phyloP scores from a whole-genome alignment of 1,284 basidiomycete species.

The Puccinia triticina region DNA sequence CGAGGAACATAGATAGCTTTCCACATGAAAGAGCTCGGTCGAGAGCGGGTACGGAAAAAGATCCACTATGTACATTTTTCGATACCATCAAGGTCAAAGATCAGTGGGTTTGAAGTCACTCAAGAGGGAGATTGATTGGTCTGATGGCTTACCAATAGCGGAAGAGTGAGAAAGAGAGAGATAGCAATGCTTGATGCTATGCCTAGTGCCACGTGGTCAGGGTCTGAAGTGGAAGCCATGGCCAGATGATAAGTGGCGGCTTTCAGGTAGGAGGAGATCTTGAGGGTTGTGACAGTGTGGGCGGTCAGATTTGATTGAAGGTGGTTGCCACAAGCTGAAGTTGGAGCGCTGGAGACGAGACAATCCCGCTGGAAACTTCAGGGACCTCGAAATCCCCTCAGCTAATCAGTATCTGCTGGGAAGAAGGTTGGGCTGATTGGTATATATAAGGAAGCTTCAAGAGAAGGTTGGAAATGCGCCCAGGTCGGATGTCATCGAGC shows the following conservation, averaged over 20 bases:
- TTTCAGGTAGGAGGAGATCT: too few relatives aligned
- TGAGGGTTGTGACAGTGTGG: too few relatives aligned
- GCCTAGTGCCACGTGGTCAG: constrained; percentile 8
- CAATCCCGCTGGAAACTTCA: too few relatives aligned
- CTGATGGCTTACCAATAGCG: constrained; percentile 6
- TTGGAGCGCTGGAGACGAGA: too few relatives aligned
- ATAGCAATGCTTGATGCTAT: constrained; percentile 4
- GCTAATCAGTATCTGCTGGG: too few relatives aligned
- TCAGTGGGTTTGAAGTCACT: background rate
- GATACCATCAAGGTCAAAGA: background rate
- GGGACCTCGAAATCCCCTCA: too few relatives aligned
- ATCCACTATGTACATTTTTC: background rate
- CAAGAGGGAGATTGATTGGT: background rate
- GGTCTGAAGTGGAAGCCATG: background rate
- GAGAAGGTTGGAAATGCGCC: too few relatives aligned
- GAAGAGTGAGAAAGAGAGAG: background rate
- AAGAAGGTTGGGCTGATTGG: too few relatives aligned
- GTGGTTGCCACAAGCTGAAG: too few relatives aligned
- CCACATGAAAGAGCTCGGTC: constrained; percentile 24
- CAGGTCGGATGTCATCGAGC: too few relatives aligned
- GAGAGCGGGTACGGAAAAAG: constrained; percentile 21
- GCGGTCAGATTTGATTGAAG: too few relatives aligned
- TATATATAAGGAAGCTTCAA: too few relatives aligned
- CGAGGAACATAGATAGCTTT: constrained; percentile 37
- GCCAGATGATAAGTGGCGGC: background rate